phyloP scores from a whole-genome alignment of 768 basidiomycete species.

The Pisolithus orientalis region DNA sequence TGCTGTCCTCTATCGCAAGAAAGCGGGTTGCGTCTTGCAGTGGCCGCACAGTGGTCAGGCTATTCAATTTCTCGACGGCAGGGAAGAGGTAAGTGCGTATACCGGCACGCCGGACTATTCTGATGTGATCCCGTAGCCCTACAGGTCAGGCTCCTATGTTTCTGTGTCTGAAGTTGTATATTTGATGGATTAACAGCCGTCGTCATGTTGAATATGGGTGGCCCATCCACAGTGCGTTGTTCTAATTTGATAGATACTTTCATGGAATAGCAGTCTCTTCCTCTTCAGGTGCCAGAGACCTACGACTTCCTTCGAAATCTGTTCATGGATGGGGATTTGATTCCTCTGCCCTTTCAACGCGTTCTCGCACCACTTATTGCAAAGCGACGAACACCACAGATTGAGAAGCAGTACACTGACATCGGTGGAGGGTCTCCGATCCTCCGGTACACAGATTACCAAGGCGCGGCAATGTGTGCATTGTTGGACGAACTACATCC shows the following conservation, averaged over 20 bases:
- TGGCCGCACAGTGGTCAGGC: slow-evolving; percentile 38
- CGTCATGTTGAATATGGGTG: slow-evolving; percentile 99
- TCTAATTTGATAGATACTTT: background rate
- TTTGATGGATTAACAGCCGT: slow-evolving; percentile 47
- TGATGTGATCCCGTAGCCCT: slow-evolving; percentile 37
- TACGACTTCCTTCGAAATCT: slow-evolving; percentile 88
- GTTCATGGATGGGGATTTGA: slow-evolving; percentile 89
- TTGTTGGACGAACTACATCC: slow-evolving; percentile 95
- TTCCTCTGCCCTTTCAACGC: slow-evolving; percentile 90
- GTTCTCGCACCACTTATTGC: slow-evolving; percentile 87
- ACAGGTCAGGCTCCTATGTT: slow-evolving; percentile 41
- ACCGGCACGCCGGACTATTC: background rate
- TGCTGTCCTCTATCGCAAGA: slow-evolving; percentile 26
- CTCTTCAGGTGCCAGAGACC: slow-evolving; percentile 77
- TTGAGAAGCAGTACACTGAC: slow-evolving; percentile 88
- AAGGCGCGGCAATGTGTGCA: slow-evolving; percentile 85
- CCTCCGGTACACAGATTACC: slow-evolving; percentile 77
- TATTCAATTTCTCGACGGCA: slow-evolving; percentile 32
- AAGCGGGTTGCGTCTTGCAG: slow-evolving; percentile 17
- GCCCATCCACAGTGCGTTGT: slow-evolving; percentile 75
- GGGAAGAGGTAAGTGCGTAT: slow-evolving; percentile 37
- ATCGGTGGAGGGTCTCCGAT: slow-evolving; percentile 99
- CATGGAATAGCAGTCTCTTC: slow-evolving; percentile 2
- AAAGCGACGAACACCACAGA: slow-evolving; percentile 79
- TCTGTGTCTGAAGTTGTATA: slow-evolving; percentile 10